Conservation (phyloP, 208 protist genomes). For the Trypanosoma congolense region DNA sequence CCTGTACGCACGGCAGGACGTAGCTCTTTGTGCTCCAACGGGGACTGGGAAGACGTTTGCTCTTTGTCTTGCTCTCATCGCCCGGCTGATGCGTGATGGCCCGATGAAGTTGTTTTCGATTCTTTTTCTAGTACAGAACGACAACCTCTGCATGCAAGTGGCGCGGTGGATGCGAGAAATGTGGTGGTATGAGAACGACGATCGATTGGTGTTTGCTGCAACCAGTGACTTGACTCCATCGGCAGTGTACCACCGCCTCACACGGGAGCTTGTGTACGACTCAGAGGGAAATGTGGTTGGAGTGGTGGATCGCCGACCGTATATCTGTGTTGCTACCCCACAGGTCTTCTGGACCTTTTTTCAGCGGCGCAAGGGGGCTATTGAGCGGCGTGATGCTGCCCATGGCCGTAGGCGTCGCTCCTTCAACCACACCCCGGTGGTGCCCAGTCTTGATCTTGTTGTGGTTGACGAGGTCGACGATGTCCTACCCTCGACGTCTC, state of each 20-base stretch:
- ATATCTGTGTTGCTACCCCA: constrained; percentile 77
- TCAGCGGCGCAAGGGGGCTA: constrained; percentile 36
- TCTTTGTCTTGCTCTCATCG: constrained; percentile 75
- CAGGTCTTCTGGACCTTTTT: constrained; percentile 75
- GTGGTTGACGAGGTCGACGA: constrained; percentile 87
- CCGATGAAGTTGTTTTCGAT: constrained; percentile 85
- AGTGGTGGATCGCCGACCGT: constrained; percentile 66
- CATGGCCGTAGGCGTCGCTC: constrained; percentile 43
- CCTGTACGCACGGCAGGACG: constrained; percentile 79
- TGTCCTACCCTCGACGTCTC: constrained; percentile 65
- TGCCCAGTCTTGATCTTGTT: constrained; percentile 73
- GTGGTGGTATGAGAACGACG: constrained; percentile 86
- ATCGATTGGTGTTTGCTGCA: constrained; percentile 73
- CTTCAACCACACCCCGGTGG: constrained; percentile 62
- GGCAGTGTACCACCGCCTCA: constrained; percentile 77
- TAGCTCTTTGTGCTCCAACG: constrained; percentile 84
- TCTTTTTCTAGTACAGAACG: constrained; percentile 70
- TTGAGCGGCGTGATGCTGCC: constrained; percentile 40
- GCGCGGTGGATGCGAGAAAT: constrained; percentile 80
- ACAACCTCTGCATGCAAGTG: constrained; percentile 75
- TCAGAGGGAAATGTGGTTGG: constrained; percentile 26
- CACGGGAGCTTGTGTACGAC: constrained; percentile 51
- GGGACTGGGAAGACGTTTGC: constrained; percentile 88
- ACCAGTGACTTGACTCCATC: constrained; percentile 47
- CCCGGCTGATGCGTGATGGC: constrained; percentile 80